Evolutionary conservation across 129 eudicot genomes (phyloP), one percentile per base, ranked within the genome.

Genomic region (Lonicera japonica): DNA sequence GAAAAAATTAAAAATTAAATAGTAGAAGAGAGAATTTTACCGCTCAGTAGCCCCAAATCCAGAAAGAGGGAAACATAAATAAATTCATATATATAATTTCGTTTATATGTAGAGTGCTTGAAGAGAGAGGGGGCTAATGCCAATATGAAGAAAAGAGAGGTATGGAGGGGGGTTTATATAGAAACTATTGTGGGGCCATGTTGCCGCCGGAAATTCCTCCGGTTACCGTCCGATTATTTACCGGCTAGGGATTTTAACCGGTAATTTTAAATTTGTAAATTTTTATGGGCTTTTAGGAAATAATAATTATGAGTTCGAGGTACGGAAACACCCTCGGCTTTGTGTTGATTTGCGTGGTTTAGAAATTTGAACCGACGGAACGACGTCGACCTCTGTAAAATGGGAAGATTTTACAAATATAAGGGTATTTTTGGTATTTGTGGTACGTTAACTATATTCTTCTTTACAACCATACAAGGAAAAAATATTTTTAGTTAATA

Each of bases 141-240:
- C 51, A 54, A 65, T 16, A 57, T 47, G 68, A 67, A 54, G 59
- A 62, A 14, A 54, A 45, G 34, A 21, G 20, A 25, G 23, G 43
- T 63, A 17, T 36, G 47, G 12, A 43, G 75, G 58, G 45, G 75
- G 78, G 65, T 73, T 63, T 78, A n/a, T n/a, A 78, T 78, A 78
- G 80, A 68, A 59, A 58, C 63, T 41, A 58, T 38, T 17, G 64
- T n/a, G 52, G 75, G 72, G 40, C 56, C 9, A 7, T 25, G 65
- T 48, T 68, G 69, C 19, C 68, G 51, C n/a, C n/a, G 71, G 3
- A n/a, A 46, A 34, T 0, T 18, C 3, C 46, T 56, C 74, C 77
- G 77, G 58, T 72, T 45, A 54, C 76, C 76, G 75, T 18, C 40
- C 43, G 0, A 40, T 66, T 64, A 43, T n/a, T 43, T 43, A 11